Base-by-base conservation (phyloP, 2,329 filamentous ascomycete species). In the Claviceps sp. region DNA sequence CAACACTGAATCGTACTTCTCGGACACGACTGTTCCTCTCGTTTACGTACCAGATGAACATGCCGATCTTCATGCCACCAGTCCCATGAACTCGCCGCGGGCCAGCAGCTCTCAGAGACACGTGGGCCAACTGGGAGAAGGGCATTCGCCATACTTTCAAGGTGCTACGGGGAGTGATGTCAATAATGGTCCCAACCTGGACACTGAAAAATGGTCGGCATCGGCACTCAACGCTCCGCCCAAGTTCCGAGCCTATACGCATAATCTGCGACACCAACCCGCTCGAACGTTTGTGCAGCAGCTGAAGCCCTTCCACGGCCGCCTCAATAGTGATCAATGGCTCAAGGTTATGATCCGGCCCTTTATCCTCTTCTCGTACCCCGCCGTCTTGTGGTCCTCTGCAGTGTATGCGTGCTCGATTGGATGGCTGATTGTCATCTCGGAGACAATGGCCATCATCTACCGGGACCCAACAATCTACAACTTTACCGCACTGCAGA, bases 401-500 rank as follows among this genome's bases (percentile, higher is more conserved):
- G 73, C 86, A 0, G 81, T 95, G 4, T 97, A 97, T 64, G 74
- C 89, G 0, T 84, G 93, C 59, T 93, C 89, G 0, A 80, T 97
- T 6, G 91, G 91, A 40, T 97, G 91, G 93, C 76, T 97, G 30
- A 96, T 97, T 58, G 89, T 97, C 44, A 78, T 97, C 1, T 95
- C 89, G 0, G 90, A 97, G 67, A 86, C 85, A 0, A 81, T 97
- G 2, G 79, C 88, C 0, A 75, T 85, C 54, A 85, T 97, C 55
- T 97, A 88, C 66, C 80, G 86, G 40, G 73, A 81, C 51, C 71
- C 73, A 0, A 71, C 77, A 0, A 75, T 74, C 0, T 97, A 97
- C 70, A 80, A 90, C 58, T 97, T 97, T 64, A 82, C 77, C 24
- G 77, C 88, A 0, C 71, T 96, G 0, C 84, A 88, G 56, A 86